A percentile compares a stretch with the other conserved stretches of the same genome.
phyloP scores from a whole-genome alignment of 257 asterid species.

The Lithospermum erythrorhizon region DNA sequence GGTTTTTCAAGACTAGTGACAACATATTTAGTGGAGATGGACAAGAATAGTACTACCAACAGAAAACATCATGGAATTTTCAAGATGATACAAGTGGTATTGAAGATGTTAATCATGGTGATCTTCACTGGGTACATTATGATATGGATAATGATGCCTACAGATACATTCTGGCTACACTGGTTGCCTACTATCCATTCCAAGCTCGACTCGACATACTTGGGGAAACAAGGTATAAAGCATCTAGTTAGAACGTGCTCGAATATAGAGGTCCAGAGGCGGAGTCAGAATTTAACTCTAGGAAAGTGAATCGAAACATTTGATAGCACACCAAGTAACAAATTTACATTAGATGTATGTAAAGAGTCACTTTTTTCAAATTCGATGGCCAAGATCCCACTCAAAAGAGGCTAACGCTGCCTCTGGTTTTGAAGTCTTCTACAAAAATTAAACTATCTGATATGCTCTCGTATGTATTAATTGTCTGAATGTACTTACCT shows the following conservation, averaged over 20 bases:
- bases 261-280: too few relatives aligned
- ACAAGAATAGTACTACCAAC: background rate
- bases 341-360: too few relatives aligned
- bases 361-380: too few relatives aligned
- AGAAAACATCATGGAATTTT: background rate
- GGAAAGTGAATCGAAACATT: too few relatives aligned
- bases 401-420: too few relatives aligned
- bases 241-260: background rate
- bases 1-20: background rate
- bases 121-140: constrained; percentile 27
- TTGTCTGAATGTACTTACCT: background rate
- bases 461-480: too few relatives aligned
- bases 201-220: constrained; percentile 32
- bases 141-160: constrained; percentile 47
- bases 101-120: background rate
- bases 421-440: too few relatives aligned
- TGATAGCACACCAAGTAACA: too few relatives aligned
- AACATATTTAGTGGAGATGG: background rate
- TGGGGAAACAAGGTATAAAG: constrained; percentile 36
- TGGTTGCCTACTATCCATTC: constrained; percentile 27
- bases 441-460: too few relatives aligned
- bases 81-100: background rate
- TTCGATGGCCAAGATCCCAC: too few relatives aligned
- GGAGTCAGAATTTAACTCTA: too few relatives aligned
- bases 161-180: constrained; percentile 15